A percentile compares a stretch with the other conserved stretches of the same genome.
Conservation (phyloP, 345 rosid genomes). For the Heritiera littoralis region DNA sequence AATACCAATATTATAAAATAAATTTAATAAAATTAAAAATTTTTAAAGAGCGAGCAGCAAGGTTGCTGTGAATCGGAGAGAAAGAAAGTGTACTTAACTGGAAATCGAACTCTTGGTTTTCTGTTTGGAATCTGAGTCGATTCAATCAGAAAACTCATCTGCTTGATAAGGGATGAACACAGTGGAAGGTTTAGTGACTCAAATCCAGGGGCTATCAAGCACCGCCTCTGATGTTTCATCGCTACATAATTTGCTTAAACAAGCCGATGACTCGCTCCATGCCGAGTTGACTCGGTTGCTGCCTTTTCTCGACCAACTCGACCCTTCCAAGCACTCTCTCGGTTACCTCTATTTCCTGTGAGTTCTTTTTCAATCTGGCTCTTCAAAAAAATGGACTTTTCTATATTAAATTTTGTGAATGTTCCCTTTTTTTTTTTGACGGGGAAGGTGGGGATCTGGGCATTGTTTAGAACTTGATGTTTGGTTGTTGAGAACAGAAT, state of each 20-base stretch:
- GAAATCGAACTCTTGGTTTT: neutral
- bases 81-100: neutral
- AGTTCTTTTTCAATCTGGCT: conserved; percentile 19
- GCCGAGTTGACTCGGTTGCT: conserved; percentile 40
- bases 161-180: conserved; percentile 33
- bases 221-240: conserved; percentile 46
- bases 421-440: neutral
- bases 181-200: conserved; percentile 51
- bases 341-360: conserved; percentile 77
- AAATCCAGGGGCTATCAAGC: conserved; percentile 64
- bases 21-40: no score
- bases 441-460: neutral
- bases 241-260: conserved; percentile 52
- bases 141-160: conserved; percentile 12
- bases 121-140: neutral
- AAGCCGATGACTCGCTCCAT: conserved; percentile 56
- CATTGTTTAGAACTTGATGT: conserved; percentile 6
- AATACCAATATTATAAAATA: no score
- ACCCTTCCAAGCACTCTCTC: conserved; percentile 65
- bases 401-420: neutral
- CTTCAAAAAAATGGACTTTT: neutral
- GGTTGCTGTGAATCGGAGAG: neutral
- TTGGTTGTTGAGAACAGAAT: conserved; percentile 14
- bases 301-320: conserved; percentile 67
- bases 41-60: neutral